These are phyloP conservation scores for Pichia sp. DNA, from an alignment of 1,139 yeast genomes.

Conservation along the genomic window DNA sequence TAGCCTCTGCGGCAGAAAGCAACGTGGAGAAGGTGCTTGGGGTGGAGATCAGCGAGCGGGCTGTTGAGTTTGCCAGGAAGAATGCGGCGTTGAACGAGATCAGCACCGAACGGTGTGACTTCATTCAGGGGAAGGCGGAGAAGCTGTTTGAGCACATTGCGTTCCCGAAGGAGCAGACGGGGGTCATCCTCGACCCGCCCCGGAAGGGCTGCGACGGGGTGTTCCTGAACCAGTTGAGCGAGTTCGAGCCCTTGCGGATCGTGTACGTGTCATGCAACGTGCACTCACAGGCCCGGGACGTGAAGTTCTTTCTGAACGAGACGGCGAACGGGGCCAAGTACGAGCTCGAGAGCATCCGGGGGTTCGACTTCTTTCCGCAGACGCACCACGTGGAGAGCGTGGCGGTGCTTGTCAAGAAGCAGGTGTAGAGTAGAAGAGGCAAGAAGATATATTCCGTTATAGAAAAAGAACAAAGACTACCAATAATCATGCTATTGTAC, in stretches of 20 bases:
- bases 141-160: constrained; percentile 75
- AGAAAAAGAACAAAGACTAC: not conserved
- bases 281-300: constrained; percentile 93
- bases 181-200: constrained; percentile 94
- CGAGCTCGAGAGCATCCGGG: constrained; percentile 75
- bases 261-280: constrained; percentile 96
- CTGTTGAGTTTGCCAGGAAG: constrained; percentile 78
- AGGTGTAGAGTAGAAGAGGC: not conserved
- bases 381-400: constrained; percentile 97
- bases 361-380: constrained; percentile 97
- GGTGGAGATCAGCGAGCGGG: constrained; percentile 90
- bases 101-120: constrained; percentile 56
- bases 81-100: constrained; percentile 77
- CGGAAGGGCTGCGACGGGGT: constrained; percentile 93
- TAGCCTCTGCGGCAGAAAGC: constrained; percentile 42
- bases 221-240: constrained; percentile 78
- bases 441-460: not conserved
- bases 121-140: constrained; percentile 91
- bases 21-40: constrained; percentile 83
- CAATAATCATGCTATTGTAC: constrained; percentile 9
- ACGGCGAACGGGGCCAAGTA: constrained; percentile 62
- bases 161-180: constrained; percentile 67
- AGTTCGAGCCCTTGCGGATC: constrained; percentile 75
- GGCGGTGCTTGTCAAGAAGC: constrained; percentile 54
- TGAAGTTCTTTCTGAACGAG: constrained; percentile 72